Evolutionary conservation across 768 basidiomycete species (phyloP), one percentile per base, ranked within the genome.

Genomic region (Lactifluus subvellereus): DNA sequence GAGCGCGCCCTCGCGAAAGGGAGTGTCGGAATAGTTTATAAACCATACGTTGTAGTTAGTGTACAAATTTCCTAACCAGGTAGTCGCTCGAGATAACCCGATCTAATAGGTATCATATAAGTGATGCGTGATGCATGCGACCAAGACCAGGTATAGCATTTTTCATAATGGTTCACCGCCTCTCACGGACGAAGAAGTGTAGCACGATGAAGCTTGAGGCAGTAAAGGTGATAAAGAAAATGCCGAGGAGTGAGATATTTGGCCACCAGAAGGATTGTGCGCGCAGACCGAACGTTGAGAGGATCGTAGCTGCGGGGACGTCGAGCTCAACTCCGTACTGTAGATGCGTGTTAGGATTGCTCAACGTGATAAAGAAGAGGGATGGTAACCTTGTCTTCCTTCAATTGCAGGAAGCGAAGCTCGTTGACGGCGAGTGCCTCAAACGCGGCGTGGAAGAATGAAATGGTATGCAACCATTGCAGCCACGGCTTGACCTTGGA

Each of bases 211-310:
- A 98, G 74, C 91, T 94, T 40, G 79, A 77, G 6, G 83, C 72
- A 6, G 89, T 93, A 74, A 94, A 94, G 2, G 79, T 75, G 32
- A 82, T 86, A 69, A 98, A 95, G 78, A 94, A 94, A 53, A 94
- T 91, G 6, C 80, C 88, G 6, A 98, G 80, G 0, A 94, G 75
- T 0, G 87, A 81, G 38, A 94, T 90, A 72, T 99, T 95, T 0
- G 97, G 97, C 91, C 91, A 98, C 97, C 97, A 99, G 80, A 95
- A 98, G 0, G 96, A 94, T 79, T 94, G 92, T 32, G 95, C 88
- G 62, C 87, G 82, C 57, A 99, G 84, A 6, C 97, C 97, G 69
- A 99, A 99, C 32, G 88, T 87, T 8, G 93, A 95, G 22, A 99
- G 77, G 69, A 99, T 98, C 2, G 94, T 90, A 0, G 97, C 96